Evolutionary conservation across 129 eudicot species (phyloP).

Genomic region (Logfia minima): DNA sequence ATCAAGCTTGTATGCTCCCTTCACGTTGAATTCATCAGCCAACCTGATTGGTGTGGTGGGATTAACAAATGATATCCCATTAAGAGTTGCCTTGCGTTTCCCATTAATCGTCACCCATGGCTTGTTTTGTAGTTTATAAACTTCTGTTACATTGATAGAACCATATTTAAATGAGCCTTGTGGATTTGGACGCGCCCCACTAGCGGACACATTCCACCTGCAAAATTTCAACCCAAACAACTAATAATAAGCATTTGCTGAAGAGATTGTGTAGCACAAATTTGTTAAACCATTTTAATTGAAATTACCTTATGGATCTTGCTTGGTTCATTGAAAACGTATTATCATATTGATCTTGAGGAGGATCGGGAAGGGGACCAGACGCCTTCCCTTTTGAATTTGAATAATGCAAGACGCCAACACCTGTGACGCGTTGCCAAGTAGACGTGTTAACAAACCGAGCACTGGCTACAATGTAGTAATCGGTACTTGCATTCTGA

Average conservation of each 20-base stretch:
- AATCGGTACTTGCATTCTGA: conserved; percentile 68
- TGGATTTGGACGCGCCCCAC: conserved; percentile 83
- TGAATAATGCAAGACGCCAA: conserved; percentile 50
- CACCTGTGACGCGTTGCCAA: conserved; percentile 67
- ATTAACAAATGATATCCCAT: conserved; percentile 62
- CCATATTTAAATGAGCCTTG: conserved; percentile 74
- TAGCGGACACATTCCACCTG: conserved; percentile 76
- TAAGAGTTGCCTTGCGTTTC: conserved; percentile 48
- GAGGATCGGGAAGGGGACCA: conserved; percentile 68
- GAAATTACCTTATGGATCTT: conserved; percentile 57
- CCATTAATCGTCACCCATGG: conserved; percentile 54
- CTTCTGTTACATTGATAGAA: conserved; percentile 60
- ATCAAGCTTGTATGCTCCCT: conserved; percentile 54
- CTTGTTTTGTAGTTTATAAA: conserved; percentile 46
- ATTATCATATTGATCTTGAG: conserved; percentile 59
- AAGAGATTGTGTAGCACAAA: background rate
- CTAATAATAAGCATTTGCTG: background rate
- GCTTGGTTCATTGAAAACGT: conserved; percentile 76
- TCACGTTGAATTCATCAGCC: conserved; percentile 53
- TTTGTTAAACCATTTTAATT: background rate
- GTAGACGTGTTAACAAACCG: conserved; percentile 51
- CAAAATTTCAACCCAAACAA: background rate
- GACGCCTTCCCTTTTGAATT: conserved; percentile 64
- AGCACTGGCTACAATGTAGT: conserved; percentile 72
- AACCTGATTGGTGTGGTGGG: conserved; percentile 68